Conservation (phyloP, 2,329 filamentous ascomycete genomes). For the Fusarium oligoseptatum region DNA sequence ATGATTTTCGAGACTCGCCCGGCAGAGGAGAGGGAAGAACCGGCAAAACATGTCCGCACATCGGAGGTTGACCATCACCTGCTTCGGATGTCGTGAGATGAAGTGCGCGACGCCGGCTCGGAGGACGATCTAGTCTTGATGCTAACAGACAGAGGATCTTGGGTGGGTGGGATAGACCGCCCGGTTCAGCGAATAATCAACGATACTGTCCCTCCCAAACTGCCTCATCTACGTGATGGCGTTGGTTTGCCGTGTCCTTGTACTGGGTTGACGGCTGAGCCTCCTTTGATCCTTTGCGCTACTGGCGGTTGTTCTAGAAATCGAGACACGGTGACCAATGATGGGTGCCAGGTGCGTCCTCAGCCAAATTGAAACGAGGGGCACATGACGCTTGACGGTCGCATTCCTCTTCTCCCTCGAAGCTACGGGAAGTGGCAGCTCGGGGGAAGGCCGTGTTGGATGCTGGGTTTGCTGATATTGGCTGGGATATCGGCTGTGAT, state of each 20-base stretch:
- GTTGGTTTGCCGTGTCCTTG: constrained; percentile 20
- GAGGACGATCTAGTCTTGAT: constrained; percentile 35
- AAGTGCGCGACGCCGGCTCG: constrained; percentile 29
- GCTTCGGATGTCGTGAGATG: constrained; percentile 32
- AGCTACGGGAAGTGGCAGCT: constrained; percentile 34
- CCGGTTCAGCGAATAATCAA: constrained; percentile 34
- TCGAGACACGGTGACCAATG: constrained; percentile 44
- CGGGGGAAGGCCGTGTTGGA: constrained; percentile 37
- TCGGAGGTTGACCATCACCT: constrained; percentile 26
- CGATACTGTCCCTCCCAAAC: constrained; percentile 32
- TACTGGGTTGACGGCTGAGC: constrained; percentile 37
- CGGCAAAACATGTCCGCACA: constrained; percentile 23
- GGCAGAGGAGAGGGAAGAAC: constrained; percentile 9
- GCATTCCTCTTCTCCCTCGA: constrained; percentile 42
- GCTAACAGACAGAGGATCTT: constrained; percentile 33
- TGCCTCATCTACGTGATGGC: constrained; percentile 28
- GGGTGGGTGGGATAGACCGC: constrained; percentile 40
- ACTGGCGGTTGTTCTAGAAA: constrained; percentile 54
- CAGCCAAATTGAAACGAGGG: constrained; percentile 35
- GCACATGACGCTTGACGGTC: constrained; percentile 43
- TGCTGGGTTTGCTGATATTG: constrained; percentile 26
- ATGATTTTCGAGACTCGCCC: constrained; percentile 18
- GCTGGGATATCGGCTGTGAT: constrained; percentile 9
- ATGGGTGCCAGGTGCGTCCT: constrained; percentile 27
- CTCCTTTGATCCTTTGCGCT: constrained; percentile 46